Conservation (phyloP, 441 rosid species). For the Populus hybrid region DNA sequence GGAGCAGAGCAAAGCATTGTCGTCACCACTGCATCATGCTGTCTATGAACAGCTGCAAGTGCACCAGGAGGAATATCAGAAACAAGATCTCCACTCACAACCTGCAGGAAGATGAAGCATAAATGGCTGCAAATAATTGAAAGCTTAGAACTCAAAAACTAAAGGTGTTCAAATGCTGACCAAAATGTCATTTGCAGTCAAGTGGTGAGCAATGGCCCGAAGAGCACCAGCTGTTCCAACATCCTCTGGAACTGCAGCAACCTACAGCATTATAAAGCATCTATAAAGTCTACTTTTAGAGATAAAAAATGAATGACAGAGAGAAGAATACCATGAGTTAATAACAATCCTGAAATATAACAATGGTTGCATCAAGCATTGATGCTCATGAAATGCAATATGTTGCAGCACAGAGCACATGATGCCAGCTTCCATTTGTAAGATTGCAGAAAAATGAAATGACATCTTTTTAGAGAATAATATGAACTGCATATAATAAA, state of each 20-base stretch:
- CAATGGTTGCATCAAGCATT: not conserved
- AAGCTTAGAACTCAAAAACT: constrained; percentile 16
- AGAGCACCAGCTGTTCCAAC: constrained; percentile 96
- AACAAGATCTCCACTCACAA: constrained; percentile 95
- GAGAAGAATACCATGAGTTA: not conserved
- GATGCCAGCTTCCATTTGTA: constrained; percentile 4
- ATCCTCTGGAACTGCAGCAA: constrained; percentile 89
- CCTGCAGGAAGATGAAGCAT: constrained; percentile 44
- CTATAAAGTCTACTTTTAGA: not conserved
- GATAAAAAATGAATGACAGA: not conserved
- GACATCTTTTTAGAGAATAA: not conserved
- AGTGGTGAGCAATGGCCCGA: constrained; percentile 80
- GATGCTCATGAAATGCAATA: not conserved
- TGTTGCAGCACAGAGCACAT: not conserved
- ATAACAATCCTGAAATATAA: not conserved
- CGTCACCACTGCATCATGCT: constrained; percentile 86
- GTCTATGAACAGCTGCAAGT: constrained; percentile 85
- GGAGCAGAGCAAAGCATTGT: constrained; percentile 85
- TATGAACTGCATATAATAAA: not conserved
- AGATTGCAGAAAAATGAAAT: not conserved
- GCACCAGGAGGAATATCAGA: constrained; percentile 95
- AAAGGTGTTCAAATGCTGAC: constrained; percentile 36
- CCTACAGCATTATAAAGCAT: constrained; percentile 40
- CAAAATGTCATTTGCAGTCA: constrained; percentile 90
- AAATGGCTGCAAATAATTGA: constrained; percentile 10